A percentile compares a stretch with the other conserved stretches of the same genome.
These are phyloP conservation scores for Stromatinia cepivora DNA, from an alignment of 2,329 filamentous ascomycete genomes.

Conservation along the genomic window DNA sequence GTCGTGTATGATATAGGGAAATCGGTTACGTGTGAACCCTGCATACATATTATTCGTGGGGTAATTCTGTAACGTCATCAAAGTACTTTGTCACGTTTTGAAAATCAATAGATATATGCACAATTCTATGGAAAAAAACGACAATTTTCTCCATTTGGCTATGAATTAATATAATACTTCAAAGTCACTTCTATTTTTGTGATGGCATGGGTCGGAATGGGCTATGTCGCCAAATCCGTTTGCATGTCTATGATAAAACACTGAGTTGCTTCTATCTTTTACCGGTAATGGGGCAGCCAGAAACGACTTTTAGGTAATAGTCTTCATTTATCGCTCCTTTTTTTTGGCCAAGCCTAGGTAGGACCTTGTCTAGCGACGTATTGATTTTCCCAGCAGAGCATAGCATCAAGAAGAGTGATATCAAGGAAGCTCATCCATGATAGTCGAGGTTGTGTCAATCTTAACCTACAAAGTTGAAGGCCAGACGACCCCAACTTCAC, in stretches of 20 bases:
- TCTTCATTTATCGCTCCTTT: neutral
- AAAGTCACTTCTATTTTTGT: neutral
- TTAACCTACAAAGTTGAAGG: neutral
- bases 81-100: too few species aligned
- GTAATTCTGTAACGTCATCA: neutral
- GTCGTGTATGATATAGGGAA: too few species aligned
- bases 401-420: neutral
- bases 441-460: neutral
- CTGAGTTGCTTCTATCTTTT: too few species aligned
- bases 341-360: neutral
- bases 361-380: neutral
- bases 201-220: too few species aligned
- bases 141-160: neutral
- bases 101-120: neutral
- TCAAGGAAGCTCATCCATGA: neutral
- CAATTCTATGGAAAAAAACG: too few species aligned
- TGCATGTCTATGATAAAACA: too few species aligned
- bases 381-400: neutral
- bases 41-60: neutral
- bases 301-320: too few species aligned
- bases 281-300: too few species aligned
- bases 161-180: neutral
- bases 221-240: too few species aligned
- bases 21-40: neutral
- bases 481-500: neutral